These are phyloP conservation scores for Excoecaria agallocha DNA, from an alignment of 345 rosid species.

Conservation along the genomic window DNA sequence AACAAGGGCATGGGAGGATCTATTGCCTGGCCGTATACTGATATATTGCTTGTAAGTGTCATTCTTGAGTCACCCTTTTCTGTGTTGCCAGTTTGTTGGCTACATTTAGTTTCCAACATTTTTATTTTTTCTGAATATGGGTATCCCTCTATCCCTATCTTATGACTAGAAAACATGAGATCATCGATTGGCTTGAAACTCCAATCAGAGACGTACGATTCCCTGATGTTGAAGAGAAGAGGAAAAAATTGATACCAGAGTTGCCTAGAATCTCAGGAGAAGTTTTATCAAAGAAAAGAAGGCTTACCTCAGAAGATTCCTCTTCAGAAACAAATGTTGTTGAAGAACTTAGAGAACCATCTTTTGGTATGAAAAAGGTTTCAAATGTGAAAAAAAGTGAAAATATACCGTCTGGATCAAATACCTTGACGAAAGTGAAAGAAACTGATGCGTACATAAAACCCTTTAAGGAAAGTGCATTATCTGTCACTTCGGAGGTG, in stretches of 20 bases:
- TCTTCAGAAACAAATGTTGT: constrained; percentile 24
- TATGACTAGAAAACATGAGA: constrained; percentile 65
- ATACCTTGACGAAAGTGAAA: constrained; percentile 38
- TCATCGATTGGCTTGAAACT: constrained; percentile 59
- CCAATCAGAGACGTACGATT: constrained; percentile 69
- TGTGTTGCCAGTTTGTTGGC: not conserved
- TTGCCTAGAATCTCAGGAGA: constrained; percentile 32
- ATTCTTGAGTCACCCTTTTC: not conserved
- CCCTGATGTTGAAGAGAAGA: constrained; percentile 48
- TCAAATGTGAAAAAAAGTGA: constrained; percentile 38
- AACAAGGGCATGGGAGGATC: constrained; percentile 78
- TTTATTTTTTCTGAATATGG: constrained; percentile 18
- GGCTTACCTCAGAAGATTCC: constrained; percentile 28
- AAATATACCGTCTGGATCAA: constrained; percentile 33
- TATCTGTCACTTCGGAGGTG: constrained; percentile 26
- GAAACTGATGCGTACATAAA: constrained; percentile 30
- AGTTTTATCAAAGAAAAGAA: constrained; percentile 33
- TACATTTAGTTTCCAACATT: constrained; percentile 6
- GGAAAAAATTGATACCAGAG: constrained; percentile 35
- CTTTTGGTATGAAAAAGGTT: constrained; percentile 31
- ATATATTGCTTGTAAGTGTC: constrained; percentile 83
- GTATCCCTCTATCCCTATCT: not conserved
- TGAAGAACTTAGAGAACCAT: constrained; percentile 25
- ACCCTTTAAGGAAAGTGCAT: constrained; percentile 32
- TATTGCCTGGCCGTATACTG: constrained; percentile 64